Evolutionary conservation across 2,329 filamentous ascomycete species (phyloP).

Genomic region (Geosmithia flava): DNA sequence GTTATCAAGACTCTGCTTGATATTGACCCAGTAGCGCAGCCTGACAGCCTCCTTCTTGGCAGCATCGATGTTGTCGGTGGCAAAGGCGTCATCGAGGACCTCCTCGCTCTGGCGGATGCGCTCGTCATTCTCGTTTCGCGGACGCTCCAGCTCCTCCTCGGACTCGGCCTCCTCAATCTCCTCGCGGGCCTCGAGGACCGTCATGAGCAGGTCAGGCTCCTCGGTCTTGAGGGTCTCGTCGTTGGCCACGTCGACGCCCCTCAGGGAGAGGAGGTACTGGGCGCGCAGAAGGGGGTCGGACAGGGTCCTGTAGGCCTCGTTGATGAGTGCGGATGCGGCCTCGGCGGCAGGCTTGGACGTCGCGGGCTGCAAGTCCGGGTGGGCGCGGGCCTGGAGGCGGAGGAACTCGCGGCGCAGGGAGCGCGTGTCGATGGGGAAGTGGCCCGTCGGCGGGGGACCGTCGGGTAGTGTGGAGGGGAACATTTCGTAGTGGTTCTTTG

Average conservation of each 20-base stretch:
- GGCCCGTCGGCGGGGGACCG: constrained; percentile 66
- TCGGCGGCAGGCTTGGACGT: constrained; percentile 51
- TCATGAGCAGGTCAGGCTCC: constrained; percentile 57
- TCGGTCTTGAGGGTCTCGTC: constrained; percentile 66
- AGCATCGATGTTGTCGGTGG: constrained; percentile 46
- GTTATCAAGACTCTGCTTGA: constrained; percentile 64
- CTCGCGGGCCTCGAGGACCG: constrained; percentile 71
- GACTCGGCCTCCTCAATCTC: constrained; percentile 56
- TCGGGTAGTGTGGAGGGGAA: constrained; percentile 69
- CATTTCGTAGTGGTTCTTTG: constrained; percentile 65
- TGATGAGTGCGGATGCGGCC: constrained; percentile 69
- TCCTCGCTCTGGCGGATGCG: constrained; percentile 53
- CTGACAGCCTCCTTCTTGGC: constrained; percentile 64
- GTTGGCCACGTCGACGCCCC: constrained; percentile 64
- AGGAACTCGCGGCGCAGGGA: constrained; percentile 77
- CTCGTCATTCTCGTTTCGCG: constrained; percentile 55
- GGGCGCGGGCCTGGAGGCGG: constrained; percentile 62
- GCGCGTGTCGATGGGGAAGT: constrained; percentile 61
- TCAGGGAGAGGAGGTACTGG: constrained; percentile 72
- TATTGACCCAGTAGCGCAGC: constrained; percentile 84
- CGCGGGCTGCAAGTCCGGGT: constrained; percentile 56
- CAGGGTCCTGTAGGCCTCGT: constrained; percentile 84
- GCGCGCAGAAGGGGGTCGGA: constrained; percentile 66
- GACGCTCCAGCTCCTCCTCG: constrained; percentile 49
- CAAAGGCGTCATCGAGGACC: constrained; percentile 52